A percentile compares a stretch with the other conserved stretches of the same genome.
phyloP scores from a whole-genome alignment of 2,329 filamentous ascomycete genomes.

The Aspergillus brunneoviolaceus region DNA sequence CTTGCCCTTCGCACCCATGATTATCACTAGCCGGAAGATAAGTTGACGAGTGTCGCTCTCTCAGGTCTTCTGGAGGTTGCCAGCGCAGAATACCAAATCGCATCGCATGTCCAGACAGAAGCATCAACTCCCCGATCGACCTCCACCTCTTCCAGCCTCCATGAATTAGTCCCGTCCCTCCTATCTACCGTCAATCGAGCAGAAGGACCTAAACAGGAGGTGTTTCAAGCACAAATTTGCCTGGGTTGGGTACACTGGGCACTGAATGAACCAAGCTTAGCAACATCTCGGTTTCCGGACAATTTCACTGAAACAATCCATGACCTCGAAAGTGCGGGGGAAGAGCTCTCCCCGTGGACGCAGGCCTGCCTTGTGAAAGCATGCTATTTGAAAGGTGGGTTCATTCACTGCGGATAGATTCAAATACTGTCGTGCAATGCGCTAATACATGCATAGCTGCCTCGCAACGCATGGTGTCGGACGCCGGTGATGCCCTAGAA shows the following conservation, averaged over 20 bases:
- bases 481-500: conserved; percentile 58
- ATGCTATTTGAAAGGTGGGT: conserved; percentile 71
- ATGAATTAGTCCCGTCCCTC: conserved; percentile 42
- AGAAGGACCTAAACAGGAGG: conserved; percentile 53
- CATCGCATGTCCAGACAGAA: conserved; percentile 50
- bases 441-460: conserved; percentile 38
- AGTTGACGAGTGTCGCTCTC: conserved; percentile 17
- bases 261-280: conserved; percentile 65
- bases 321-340: conserved; percentile 53
- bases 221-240: conserved; percentile 77
- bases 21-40: conserved; percentile 14
- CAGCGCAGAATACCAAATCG: conserved; percentile 66
- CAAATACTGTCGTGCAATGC: conserved; percentile 1
- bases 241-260: conserved; percentile 83
- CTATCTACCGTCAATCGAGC: conserved; percentile 60
- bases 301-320: conserved; percentile 59
- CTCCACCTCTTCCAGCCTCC: conserved; percentile 47
- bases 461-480: conserved; percentile 46
- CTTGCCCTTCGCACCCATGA: conserved; percentile 12
- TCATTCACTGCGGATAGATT: conserved; percentile 5
- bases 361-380: conserved; percentile 78
- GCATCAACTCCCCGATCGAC: conserved; percentile 31
- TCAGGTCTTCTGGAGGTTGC: conserved; percentile 69
- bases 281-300: conserved; percentile 62
- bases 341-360: conserved; percentile 68